These are phyloP conservation scores for Wakefieldia striispora DNA, from an alignment of 768 basidiomycete genomes.

Conservation along the genomic window DNA sequence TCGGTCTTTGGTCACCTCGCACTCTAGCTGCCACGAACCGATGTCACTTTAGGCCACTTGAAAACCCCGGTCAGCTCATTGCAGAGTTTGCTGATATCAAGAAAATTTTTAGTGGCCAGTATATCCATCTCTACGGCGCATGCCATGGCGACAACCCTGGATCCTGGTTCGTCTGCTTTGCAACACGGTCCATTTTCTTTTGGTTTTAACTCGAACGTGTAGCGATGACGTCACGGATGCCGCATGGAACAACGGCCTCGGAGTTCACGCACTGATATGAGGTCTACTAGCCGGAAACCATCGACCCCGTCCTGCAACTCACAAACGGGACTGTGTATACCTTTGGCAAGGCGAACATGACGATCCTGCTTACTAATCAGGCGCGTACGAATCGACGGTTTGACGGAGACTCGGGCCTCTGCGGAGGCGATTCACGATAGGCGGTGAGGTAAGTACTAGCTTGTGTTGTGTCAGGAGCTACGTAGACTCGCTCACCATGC, in stretches of 20 bases:
- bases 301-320: no score
- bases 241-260: slow-evolving; percentile 65
- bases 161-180: slow-evolving; percentile 33
- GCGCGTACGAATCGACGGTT: no score
- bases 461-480: no score
- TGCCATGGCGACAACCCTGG: slow-evolving; percentile 40
- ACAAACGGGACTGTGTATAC: no score
- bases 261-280: slow-evolving; percentile 75
- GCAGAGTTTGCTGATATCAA: slow-evolving; percentile 61
- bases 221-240: slow-evolving; percentile 64
- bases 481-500: no score
- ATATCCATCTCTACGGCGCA: slow-evolving; percentile 51
- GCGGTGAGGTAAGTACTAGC: no score
- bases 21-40: background rate
- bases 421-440: no score
- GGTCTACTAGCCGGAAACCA: no score
- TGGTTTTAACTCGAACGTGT: slow-evolving; percentile 6
- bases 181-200: slow-evolving; percentile 7
- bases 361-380: no score
- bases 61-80: slow-evolving; percentile 45
- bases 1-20: slow-evolving; percentile 29
- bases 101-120: slow-evolving; percentile 57
- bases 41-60: slow-evolving; percentile 50
- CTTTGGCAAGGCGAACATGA: no score
- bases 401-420: no score